Base-by-base conservation (phyloP, 257 asterid genomes). In the Solanum sitiens region DNA sequence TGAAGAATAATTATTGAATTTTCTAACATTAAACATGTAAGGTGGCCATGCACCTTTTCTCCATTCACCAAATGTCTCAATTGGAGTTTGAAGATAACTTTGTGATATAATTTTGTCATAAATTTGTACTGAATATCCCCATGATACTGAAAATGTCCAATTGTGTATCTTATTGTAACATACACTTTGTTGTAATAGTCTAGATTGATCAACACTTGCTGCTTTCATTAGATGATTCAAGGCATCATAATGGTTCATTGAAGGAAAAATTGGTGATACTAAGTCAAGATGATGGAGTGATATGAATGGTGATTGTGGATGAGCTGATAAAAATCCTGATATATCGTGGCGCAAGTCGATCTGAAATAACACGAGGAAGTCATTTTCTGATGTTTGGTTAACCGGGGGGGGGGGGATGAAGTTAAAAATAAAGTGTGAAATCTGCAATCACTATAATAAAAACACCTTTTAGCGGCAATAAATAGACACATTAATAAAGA, bases 331-430 rank as follows among this genome's bases (percentile, higher is more conserved):
- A 8, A 88, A 44, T 3, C 91, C 90, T 8, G 86, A 88, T 40
- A 90, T 87, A 86, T 88, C 91, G 4, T 18, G 21, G 18, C 65
- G 89, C 2, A 90, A 74, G 73, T 89, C 92, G 42, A 90, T 37
- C 92, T 90, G 44, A 80, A 80, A 80, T 50, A 47, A 47, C 0
- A 74, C 37, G 6, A 20, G 2, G 10, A 80, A 47, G 68, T 74
- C 20, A 74, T 74, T 74, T 73, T 37, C 1, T 20, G 30, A 56
- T 56, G 11, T 56, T 56, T 1, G 11, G 18, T 53, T 47, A 47
- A 0, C 20, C 15, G 3, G 47, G 47, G 47, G 3, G 47, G 47
- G 47, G 44, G 50, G 50, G 0, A 47, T 5, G 59, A 5, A 47
- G 20, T 14, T 5, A 14, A 47, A 47, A 14, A 47, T 47, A 5